Conservation (phyloP, 306 rosid species). For the Cyclanthera cordifolia region DNA sequence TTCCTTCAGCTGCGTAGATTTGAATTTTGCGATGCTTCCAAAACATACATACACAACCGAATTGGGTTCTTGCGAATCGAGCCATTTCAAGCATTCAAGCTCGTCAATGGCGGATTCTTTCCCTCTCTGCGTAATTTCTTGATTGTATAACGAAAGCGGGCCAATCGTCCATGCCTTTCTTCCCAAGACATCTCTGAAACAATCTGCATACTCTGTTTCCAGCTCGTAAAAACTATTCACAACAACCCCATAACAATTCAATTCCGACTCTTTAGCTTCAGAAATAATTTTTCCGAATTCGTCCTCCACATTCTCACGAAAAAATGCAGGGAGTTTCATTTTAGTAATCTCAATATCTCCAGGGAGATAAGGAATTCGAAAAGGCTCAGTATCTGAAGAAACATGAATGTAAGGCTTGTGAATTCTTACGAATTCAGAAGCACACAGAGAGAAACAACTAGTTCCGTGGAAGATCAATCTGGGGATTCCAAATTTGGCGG, state of each 20-base stretch:
- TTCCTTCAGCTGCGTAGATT: conserved; percentile 20
- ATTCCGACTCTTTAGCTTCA: neutral
- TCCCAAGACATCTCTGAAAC: conserved; percentile 17
- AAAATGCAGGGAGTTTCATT: conserved; percentile 15
- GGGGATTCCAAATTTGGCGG: conserved; percentile 38
- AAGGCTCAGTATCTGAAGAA: conserved; percentile 27
- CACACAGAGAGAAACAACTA: conserved; percentile 34
- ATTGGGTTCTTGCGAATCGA: conserved; percentile 13
- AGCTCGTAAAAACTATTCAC: conserved; percentile 21
- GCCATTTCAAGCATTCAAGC: conserved; percentile 28
- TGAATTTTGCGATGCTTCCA: conserved; percentile 23
- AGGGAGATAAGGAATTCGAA: conserved; percentile 37
- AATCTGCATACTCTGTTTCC: conserved; percentile 16
- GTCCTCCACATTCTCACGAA: neutral
- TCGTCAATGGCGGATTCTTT: conserved; percentile 10
- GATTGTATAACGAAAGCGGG: conserved; percentile 21
- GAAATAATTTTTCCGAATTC: neutral
- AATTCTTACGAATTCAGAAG: conserved; percentile 3
- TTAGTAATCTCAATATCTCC: conserved; percentile 30
- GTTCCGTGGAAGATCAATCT: conserved; percentile 41
- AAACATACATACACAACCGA: conserved; percentile 29
- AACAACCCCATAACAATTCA: conserved; percentile 15
- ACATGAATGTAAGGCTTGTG: conserved; percentile 36
- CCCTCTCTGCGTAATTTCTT: conserved; percentile 9
- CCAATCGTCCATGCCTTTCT: conserved; percentile 27